Base-by-base conservation (phyloP, 2,329 filamentous ascomycete genomes). In the Uncinocarpus reesii region DNA sequence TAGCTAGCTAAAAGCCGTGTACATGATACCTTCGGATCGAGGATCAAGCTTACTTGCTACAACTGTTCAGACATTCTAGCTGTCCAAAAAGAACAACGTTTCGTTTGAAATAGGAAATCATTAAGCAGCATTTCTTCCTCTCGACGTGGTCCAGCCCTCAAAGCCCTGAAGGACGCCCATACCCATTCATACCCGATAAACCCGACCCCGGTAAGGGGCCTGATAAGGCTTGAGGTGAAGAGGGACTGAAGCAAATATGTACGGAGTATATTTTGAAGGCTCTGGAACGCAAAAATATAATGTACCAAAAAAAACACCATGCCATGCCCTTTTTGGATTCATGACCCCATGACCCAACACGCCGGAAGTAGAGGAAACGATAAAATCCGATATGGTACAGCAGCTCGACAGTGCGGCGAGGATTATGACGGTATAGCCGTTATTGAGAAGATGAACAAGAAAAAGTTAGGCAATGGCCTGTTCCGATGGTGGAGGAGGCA, bases 251-350 rank as follows among this genome's bases (percentile, higher is more conserved):
- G 34, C 16, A 32, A 32, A 15, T 24, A 26, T 40, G n/a, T n/a
- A n/a, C n/a, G n/a, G n/a, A n/a, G n/a, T n/a, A 36, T 37, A 46
- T 46, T 24, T 26, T 8, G 26, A 32, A 34, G 26, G 28, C 7
- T 23, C 23, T 37, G 31, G 31, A 15, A n/a, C 7, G 38, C 15
- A 21, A 13, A 15, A 36, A 15, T 45, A 23, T 37, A 35, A n/a
- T n/a, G n/a, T n/a, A n/a, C n/a, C n/a, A 28, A 36, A 20, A 21
- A 35, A 26, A 46, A 46, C 43, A 46, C 43, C 45, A 32, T 24
- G 29, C 45, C 45, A 47, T 47, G 45, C 45, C 44, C 35, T 47
- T 40, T 47, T 47, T 47, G 45, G 35, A 41, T 40, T 47, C 45
- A 47, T 41, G 45, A 47, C 45, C 45, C n/a, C 35, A 26, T 34